Evolutionary conservation across 306 rosid genomes (phyloP).

Genomic region (Acacia crassicarpa): DNA sequence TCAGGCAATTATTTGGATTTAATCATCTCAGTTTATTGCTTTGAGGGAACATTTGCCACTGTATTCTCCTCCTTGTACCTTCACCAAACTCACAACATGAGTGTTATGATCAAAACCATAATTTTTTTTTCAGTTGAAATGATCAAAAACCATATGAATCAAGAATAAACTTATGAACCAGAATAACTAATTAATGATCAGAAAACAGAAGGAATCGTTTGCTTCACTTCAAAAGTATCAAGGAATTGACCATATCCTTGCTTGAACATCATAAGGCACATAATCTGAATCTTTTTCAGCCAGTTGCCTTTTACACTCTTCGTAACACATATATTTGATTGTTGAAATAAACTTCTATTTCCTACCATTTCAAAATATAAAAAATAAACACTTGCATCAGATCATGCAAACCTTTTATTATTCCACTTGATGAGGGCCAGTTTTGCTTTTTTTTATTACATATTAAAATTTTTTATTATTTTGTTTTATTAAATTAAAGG

Average conservation of each 20-base stretch:
- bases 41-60: not conserved
- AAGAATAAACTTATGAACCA: not conserved
- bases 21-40: too few species aligned
- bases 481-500: too few species aligned
- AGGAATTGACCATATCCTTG: constrained; percentile 64
- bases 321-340: constrained; percentile 72
- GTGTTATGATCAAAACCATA: too few species aligned
- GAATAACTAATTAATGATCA: too few species aligned
- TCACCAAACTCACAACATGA: constrained; percentile 25
- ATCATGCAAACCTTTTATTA: not conserved
- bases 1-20: not conserved
- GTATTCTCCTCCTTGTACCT: constrained; percentile 79
- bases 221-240: constrained; percentile 52
- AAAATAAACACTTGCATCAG: not conserved
- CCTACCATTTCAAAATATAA: constrained; percentile 38
- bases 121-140: too few species aligned
- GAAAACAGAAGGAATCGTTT: not conserved
- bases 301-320: constrained; percentile 65
- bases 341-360: constrained; percentile 76
- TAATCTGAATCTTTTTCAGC: constrained; percentile 67
- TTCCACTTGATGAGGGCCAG: too few species aligned
- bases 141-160: not conserved
- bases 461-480: too few species aligned
- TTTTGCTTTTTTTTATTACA: too few species aligned
- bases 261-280: constrained; percentile 73